These are phyloP conservation scores for Boletus huronensis DNA, from an alignment of 768 basidiomycete species.

Conservation along the genomic window DNA sequence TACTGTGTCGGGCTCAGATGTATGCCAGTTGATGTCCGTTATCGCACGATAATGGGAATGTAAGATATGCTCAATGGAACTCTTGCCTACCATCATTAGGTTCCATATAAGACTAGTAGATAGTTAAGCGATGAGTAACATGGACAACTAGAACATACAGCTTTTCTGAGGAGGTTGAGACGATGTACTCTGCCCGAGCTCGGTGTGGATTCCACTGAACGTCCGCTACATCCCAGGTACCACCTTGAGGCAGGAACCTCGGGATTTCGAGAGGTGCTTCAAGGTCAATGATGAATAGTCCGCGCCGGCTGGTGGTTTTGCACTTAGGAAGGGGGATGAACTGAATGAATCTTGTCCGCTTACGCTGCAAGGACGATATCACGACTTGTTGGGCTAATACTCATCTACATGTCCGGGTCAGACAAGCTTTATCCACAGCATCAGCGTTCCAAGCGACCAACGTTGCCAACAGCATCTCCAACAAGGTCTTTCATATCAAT, in stretches of 20 bases:
- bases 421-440: neutral
- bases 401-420: constrained; percentile 57
- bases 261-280: constrained; percentile 84
- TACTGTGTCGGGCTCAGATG: constrained; percentile 76
- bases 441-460: constrained; percentile 34
- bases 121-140: neutral
- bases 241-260: constrained; percentile 92
- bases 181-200: constrained; percentile 71
- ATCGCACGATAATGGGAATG: constrained; percentile 92
- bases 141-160: constrained; percentile 48
- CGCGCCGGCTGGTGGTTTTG: constrained; percentile 56
- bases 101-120: constrained; percentile 85
- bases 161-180: constrained; percentile 86
- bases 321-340: neutral
- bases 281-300: constrained; percentile 93
- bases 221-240: constrained; percentile 93
- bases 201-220: constrained; percentile 91
- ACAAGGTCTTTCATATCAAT: constrained; percentile 80
- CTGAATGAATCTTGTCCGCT: constrained; percentile 20
- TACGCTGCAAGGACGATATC: constrained; percentile 91
- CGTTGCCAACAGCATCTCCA: constrained; percentile 81
- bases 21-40: constrained; percentile 98
- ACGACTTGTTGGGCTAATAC: constrained; percentile 82
- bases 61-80: constrained; percentile 79
- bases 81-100: constrained; percentile 65